Conservation (phyloP, 225 moss, liverwort and hornwort genomes). For the Polytrichum commune region DNA sequence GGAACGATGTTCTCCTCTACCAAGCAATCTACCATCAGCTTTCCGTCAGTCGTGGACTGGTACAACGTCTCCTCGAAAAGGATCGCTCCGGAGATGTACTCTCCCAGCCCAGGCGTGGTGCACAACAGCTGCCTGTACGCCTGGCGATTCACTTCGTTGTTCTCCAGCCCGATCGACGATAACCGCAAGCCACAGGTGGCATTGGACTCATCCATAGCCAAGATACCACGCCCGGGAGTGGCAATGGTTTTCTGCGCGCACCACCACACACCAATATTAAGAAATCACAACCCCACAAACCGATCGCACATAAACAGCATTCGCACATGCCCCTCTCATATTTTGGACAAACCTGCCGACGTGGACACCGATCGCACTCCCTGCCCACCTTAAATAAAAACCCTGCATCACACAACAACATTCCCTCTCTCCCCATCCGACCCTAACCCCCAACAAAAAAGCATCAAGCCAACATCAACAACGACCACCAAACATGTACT, state of each 20-base stretch:
- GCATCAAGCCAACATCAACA: background rate
- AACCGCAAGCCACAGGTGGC: conserved; percentile 62
- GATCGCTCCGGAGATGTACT: conserved; percentile 65
- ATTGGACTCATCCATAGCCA: conserved; percentile 72
- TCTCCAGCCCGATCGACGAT: conserved; percentile 68
- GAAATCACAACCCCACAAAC: background rate
- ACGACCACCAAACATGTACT: background rate
- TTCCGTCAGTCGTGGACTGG: conserved; percentile 58
- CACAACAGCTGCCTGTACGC: conserved; percentile 59
- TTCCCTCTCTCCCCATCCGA: background rate
- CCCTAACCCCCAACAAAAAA: background rate
- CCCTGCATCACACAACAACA: background rate
- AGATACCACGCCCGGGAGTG: conserved; percentile 52
- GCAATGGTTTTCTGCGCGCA: conserved; percentile 52
- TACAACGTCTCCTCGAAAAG: conserved; percentile 74
- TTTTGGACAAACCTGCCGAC: background rate
- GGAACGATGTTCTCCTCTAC: conserved; percentile 53
- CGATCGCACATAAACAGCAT: background rate
- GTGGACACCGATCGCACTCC: background rate
- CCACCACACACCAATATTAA: background rate
- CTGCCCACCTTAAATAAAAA: no score
- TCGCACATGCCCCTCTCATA: background rate
- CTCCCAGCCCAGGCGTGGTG: conserved; percentile 59
- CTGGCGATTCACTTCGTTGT: conserved; percentile 65
- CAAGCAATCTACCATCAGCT: conserved; percentile 63